These are phyloP conservation scores for Actinomortierella ambigua DNA, from an alignment of 371 early-diverging fungal genomes.

Conservation along the genomic window DNA sequence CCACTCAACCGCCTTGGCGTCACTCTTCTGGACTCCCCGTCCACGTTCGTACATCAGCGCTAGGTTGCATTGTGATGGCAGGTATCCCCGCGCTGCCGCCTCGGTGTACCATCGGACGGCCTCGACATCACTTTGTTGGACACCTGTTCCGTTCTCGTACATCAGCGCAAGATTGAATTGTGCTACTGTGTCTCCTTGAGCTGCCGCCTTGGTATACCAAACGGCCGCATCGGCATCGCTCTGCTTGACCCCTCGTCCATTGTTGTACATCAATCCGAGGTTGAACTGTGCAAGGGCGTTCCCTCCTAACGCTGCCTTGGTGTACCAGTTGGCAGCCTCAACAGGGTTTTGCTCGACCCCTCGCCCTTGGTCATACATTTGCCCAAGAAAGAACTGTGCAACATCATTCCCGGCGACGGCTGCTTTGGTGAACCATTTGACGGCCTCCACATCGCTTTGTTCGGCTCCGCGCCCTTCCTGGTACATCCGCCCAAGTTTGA, in stretches of 20 bases:
- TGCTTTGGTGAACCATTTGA: conserved; percentile 73
- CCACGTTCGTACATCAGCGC: conserved; percentile 85
- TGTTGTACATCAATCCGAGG: conserved; percentile 72
- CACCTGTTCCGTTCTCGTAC: conserved; percentile 84
- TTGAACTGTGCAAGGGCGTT: conserved; percentile 66
- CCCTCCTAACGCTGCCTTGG: conserved; percentile 68
- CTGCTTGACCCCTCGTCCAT: conserved; percentile 76
- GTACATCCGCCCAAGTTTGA: conserved; percentile 78
- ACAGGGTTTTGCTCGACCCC: conserved; percentile 69
- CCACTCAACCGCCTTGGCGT: conserved; percentile 65
- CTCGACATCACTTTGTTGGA: conserved; percentile 56
- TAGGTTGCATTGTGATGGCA: conserved; percentile 76
- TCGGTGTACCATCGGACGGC: conserved; percentile 85
- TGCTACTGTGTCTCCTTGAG: conserved; percentile 56
- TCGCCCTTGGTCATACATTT: conserved; percentile 83
- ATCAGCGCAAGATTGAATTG: conserved; percentile 84
- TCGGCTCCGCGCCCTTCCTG: conserved; percentile 76
- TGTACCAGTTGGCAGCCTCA: conserved; percentile 77
- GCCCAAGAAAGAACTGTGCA: conserved; percentile 68
- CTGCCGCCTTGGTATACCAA: conserved; percentile 77
- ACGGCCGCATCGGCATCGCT: conserved; percentile 58
- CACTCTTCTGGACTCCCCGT: conserved; percentile 66
- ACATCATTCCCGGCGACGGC: conserved; percentile 76
- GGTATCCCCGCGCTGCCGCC: conserved; percentile 80
- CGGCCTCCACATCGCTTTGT: conserved; percentile 57